Conservation (phyloP, 108 stramenopile genomes). For the Pseudonitzschia pungens region DNA sequence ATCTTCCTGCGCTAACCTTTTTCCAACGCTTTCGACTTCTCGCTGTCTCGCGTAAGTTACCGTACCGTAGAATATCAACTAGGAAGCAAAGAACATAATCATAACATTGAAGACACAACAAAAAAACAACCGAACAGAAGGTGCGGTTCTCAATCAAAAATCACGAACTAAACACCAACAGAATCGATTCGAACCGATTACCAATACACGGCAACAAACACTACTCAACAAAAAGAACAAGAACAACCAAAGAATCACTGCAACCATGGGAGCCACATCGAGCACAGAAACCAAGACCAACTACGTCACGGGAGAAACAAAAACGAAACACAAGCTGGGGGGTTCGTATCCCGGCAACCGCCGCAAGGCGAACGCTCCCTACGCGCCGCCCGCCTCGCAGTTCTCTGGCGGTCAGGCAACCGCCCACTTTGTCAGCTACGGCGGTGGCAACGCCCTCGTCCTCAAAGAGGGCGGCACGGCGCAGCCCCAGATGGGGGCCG, state of each 20-base stretch:
- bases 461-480: conserved; percentile 59
- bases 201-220: not conserved
- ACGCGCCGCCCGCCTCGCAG: conserved; percentile 56
- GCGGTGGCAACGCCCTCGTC: conserved; percentile 83
- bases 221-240: not conserved
- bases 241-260: no score
- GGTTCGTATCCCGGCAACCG: conserved; percentile 63
- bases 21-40: no score
- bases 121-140: no score
- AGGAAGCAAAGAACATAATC: no score
- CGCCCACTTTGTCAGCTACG: conserved; percentile 80
- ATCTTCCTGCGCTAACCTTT: no score
- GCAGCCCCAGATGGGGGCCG: conserved; percentile 18
- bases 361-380: conserved; percentile 51
- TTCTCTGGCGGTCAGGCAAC: conserved; percentile 62
- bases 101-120: no score
- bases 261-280: not conserved
- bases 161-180: no score
- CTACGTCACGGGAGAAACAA: conserved; percentile 41
- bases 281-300: conserved; percentile 21
- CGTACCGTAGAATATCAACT: no score
- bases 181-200: no score
- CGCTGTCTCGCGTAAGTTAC: no score
- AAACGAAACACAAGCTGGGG: conserved; percentile 25
- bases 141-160: no score